Evolutionary conservation across 257 asterid species (phyloP), one percentile per base, ranked within the genome.

Genomic region (Hygrophila difformis): DNA sequence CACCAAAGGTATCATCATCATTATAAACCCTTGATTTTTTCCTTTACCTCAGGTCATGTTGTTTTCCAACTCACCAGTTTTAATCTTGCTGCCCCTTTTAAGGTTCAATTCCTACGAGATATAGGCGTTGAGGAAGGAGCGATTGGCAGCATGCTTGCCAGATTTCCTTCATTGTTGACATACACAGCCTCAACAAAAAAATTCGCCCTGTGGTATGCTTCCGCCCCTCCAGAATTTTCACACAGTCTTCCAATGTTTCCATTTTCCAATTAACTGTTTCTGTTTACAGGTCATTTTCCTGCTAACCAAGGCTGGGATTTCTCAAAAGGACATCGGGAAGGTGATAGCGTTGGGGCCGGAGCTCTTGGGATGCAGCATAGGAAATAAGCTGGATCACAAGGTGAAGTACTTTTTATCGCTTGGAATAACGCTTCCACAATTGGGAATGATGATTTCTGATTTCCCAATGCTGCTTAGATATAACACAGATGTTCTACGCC

Each of bases 131-230:
- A 67, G 39, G 79, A 79, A 64, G 93, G 72, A 48, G 77, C 82
- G 36, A 73, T 85, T 50, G 93, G 96, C 55, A 61, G 40, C 50
- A 52, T 80, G 70, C 82, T 89, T 22, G 58, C 72, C 35, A 79
- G 66, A 67, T 89, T 79, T 61, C 98, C 98, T 48, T 77, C 92
- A 23, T 53, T 85, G 55, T 33, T 89, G 68, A 82, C 96, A 2
- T 79, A 82, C n/a, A n/a, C 74, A 89, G 98, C 71, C 96, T 89
- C 52, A 21, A 73, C 75, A 89, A 79, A 80, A 89, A 89, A 61
- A 85, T 89, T 60, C 93, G 98, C 9, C 94, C 94, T 2, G 86
- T 82, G 86, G 98, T 89, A 52, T 9, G 68, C 46, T 22, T 44
- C 2, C 20, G 8, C 18, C 26, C 59, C 53, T 36, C 22, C 23